Evolutionary conservation across 257 asterid species (phyloP).

Genomic region (Leonotis leonurus): DNA sequence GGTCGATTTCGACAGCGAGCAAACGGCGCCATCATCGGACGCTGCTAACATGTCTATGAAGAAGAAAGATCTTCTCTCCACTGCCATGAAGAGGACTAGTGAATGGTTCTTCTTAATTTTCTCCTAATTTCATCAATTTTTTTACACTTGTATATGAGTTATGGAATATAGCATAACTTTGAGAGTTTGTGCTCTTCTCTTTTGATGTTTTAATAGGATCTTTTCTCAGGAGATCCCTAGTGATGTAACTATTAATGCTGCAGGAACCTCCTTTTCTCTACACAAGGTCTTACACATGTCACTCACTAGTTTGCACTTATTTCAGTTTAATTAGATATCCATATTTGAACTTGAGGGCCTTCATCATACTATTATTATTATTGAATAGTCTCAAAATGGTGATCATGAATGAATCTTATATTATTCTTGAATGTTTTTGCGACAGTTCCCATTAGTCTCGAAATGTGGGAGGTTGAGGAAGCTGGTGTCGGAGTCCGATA

Average conservation of each 20-base stretch:
- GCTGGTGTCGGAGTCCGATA: slow-evolving; percentile 44
- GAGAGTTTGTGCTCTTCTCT: not conserved
- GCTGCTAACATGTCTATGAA: slow-evolving; percentile 38
- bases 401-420: not conserved
- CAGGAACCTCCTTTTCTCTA: slow-evolving; percentile 59
- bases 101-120: slow-evolving; percentile 42
- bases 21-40: slow-evolving; percentile 6
- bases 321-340: too few relatives aligned
- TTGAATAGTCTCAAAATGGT: not conserved
- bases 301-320: too few relatives aligned
- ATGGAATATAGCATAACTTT: too few relatives aligned
- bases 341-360: too few relatives aligned
- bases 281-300: slow-evolving; percentile 52
- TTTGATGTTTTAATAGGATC: slow-evolving; percentile 48
- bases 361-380: too few relatives aligned
- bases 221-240: slow-evolving; percentile 82
- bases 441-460: slow-evolving; percentile 79
- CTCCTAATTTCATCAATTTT: not conserved
- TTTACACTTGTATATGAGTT: too few relatives aligned
- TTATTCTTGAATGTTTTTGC: not conserved
- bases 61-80: slow-evolving; percentile 60
- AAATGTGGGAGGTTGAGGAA: slow-evolving; percentile 74
- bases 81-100: slow-evolving; percentile 80
- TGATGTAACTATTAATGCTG: slow-evolving; percentile 59
- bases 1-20: slow-evolving; percentile 27